Base-by-base conservation (phyloP, 1,284 basidiomycete genomes). In the Puccinia horiana region DNA sequence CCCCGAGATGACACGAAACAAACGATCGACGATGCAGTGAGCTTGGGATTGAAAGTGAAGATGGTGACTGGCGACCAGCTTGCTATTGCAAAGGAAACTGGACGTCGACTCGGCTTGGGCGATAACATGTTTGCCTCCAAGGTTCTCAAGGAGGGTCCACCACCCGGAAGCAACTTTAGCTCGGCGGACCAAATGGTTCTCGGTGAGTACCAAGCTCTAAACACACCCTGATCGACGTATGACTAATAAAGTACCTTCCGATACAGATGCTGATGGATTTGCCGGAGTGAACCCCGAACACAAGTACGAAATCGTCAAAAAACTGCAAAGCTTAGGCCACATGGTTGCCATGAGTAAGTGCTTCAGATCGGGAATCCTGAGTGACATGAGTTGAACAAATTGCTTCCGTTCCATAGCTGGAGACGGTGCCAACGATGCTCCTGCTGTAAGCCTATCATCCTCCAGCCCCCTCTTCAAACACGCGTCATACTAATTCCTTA, bases 1-100 rank as follows among this genome's bases (percentile, higher is more conserved):
- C 96, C 96, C 85, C 94, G 96, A 89, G 93, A 94, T 14, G 96
- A 99, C 88, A 99, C 96, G 88, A 97, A 98, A 90, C 94, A 98
- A 89, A 99, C 96, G 49, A 97, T 99, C 87, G 95, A 98, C 87
- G 95, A 98, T 88, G 96, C 96, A 83, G 90, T 95, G 84, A 92
- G 92, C 83, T 94, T 98, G 87, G 96, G 96, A 89, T 95, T 98
- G 85, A 93, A 93, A 88, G 96, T 98, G 88, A 98, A 98, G 93
- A 98, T 98, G 96, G 95, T 98, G 84, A 98, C 96, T 72, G 96
- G 96, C 91, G 96, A 98, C 88, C 95, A 98, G 90, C 94, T 98
- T 87, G 96, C 96, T 85, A 98, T 98, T 83, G 96, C 96, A 83
- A 98, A 98, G 91, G 96, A 98, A 89, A 98, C 96, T 84, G 96